These are phyloP conservation scores for Aspergillus terreus DNA, from an alignment of 2,329 filamentous ascomycete genomes.

Conservation along the genomic window DNA sequence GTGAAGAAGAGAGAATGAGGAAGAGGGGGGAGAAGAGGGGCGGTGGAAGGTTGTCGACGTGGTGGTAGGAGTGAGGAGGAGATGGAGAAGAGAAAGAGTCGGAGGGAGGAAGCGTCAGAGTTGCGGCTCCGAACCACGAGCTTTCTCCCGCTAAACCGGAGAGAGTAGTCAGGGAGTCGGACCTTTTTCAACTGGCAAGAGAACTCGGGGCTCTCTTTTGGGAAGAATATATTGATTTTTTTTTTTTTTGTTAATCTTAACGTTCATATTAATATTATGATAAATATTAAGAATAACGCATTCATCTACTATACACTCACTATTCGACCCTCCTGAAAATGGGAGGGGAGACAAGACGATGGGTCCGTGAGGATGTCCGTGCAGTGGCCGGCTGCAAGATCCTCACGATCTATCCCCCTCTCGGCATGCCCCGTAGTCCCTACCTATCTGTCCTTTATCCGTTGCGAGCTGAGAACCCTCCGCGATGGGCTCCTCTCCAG, in stretches of 20 bases:
- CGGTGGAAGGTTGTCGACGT: slow-evolving; percentile 1
- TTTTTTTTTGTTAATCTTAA: too few species aligned
- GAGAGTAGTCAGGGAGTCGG: background rate
- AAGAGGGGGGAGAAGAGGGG: background rate
- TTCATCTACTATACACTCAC: background rate
- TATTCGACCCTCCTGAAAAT: background rate
- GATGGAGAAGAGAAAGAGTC: slow-evolving; percentile 3
- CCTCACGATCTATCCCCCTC: background rate
- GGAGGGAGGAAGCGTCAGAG: slow-evolving; percentile 5
- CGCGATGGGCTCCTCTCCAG: too few species aligned
- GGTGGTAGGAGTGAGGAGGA: slow-evolving; percentile 3
- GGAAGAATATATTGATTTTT: too few species aligned
- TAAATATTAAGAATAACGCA: background rate
- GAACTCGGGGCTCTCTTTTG: too few species aligned
- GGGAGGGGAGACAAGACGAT: background rate
- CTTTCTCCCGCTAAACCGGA: slow-evolving; percentile 12
- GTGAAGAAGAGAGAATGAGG: background rate
- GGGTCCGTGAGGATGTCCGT: slow-evolving; percentile 14
- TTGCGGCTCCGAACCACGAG: slow-evolving; percentile 15
- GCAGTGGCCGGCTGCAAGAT: slow-evolving; percentile 3
- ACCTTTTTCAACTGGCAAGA: too few species aligned
- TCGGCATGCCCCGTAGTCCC: background rate
- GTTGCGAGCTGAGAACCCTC: background rate
- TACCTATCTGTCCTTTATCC: background rate
- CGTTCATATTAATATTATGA: background rate